Conservation (phyloP, 1,284 basidiomycete genomes). For the Puccinia sorghi region DNA sequence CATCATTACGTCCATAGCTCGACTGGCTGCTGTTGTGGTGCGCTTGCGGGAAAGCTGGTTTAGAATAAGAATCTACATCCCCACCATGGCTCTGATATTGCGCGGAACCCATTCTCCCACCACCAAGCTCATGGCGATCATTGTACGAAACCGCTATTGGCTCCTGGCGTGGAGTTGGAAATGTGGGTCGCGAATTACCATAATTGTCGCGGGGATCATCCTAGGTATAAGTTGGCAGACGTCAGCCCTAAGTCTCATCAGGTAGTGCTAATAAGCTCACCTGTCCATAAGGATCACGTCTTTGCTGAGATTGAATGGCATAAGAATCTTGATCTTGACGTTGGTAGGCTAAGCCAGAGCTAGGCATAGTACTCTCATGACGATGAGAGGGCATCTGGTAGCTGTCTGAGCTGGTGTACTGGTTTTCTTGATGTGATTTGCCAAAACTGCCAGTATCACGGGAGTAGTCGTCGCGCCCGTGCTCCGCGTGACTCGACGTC, state of each 20-base stretch:
- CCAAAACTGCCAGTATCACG: slow-evolving; percentile 6
- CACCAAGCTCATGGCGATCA: neutral
- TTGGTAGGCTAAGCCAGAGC: slow-evolving; percentile 2
- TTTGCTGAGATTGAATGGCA: neutral
- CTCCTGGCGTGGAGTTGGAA: slow-evolving; percentile 14
- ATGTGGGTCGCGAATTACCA: neutral
- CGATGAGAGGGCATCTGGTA: slow-evolving; percentile 13
- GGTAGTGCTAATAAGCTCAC: neutral
- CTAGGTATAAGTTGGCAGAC: neutral
- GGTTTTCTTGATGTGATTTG: neutral
- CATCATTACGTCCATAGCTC: neutral
- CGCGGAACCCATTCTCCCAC: neutral
- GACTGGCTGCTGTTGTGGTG: neutral
- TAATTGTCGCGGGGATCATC: neutral
- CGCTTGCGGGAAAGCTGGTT: slow-evolving; percentile 12
- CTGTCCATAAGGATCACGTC: neutral
- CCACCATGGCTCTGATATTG: neutral
- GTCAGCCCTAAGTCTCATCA: neutral
- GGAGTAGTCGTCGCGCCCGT: neutral
- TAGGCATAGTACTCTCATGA: neutral
- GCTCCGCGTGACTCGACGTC: neutral
- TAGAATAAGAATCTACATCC: neutral
- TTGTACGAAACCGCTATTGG: slow-evolving; percentile 1
- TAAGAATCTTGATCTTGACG: neutral
- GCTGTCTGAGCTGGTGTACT: neutral